Evolutionary conservation across 768 basidiomycete species (phyloP), one percentile per base, ranked within the genome.

Genomic region (Austroboletus festivus): DNA sequence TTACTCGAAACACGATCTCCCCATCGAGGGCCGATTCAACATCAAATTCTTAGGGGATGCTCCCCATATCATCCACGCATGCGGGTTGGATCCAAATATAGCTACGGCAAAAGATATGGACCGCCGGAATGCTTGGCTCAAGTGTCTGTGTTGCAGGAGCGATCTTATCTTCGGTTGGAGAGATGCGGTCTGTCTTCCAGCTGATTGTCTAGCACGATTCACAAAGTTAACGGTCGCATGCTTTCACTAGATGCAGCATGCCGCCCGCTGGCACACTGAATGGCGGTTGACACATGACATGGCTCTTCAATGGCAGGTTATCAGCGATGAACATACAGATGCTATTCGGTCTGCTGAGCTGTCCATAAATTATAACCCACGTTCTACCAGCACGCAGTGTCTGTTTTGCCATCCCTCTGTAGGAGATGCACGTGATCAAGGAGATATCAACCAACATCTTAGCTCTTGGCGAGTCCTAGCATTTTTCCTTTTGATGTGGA

Each of bases 61-160:
- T 20, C 49, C 49, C 1, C 41, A 46, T 15, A 38, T 55, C 9
- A 26, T 55, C 35, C 43, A 33, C 20, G 42, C 51, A 6, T 53
- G 56, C 28, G 48, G 55, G 5, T 8, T 57, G n/a, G 50, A 56
- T 28, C 49, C 53, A 7, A 42, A 30, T 11, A 41, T 47, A 21
- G 51, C 55, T 13, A 54, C 31, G 5, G 35, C n/a, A 11, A 49
- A 35, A 35, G 49, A 56, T 30, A 48, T 51, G 55, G 48, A 56
- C 22, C 40, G 20, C 10, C 55, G 39, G 15, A 51, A 56, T 33
- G 46, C 57, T 30, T 48, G 50, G 31, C n/a, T 59, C 24, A 22
- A 4, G 13, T 58, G 56, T 15, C 37, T 56, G 23, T 20, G 16
- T 33, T 44, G 49, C 31, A 23, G 20, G 31, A 0, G 3, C 20